These are phyloP conservation scores for Raphanus hybrid DNA, from an alignment of 441 rosid genomes.

Conservation along the genomic window DNA sequence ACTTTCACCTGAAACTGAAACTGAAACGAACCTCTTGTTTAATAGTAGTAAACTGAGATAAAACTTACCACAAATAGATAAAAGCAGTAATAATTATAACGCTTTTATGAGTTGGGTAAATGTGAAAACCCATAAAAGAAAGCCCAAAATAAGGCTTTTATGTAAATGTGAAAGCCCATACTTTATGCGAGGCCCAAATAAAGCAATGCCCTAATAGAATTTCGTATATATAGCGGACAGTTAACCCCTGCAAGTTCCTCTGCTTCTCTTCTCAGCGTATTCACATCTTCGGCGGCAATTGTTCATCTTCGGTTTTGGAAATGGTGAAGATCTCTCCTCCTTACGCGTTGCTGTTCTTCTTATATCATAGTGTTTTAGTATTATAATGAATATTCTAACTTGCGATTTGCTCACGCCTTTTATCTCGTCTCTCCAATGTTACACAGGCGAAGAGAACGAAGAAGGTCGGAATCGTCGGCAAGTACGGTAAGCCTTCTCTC, in stretches of 20 bases:
- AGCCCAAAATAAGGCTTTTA: neutral
- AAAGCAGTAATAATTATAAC: neutral
- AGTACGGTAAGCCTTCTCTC: conserved; percentile 43
- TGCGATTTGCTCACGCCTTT: neutral
- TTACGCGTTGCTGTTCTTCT: neutral
- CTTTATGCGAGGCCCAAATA: neutral
- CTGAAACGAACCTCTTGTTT: too few relatives aligned
- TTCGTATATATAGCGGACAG: neutral
- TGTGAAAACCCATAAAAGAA: neutral
- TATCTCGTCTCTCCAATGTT: neutral
- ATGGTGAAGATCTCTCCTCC: conserved; percentile 25
- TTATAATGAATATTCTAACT: neutral
- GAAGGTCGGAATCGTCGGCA: conserved; percentile 62
- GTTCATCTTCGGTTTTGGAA: neutral
- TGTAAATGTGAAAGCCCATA: neutral
- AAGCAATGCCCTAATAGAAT: conserved; percentile 5
- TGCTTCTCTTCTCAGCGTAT: conserved; percentile 3
- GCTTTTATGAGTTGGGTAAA: neutral
- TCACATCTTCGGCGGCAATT: conserved; percentile 13
- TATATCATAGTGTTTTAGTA: neutral
- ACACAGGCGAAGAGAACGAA: conserved; percentile 53
- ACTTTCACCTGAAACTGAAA: too few relatives aligned
- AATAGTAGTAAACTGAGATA: too few relatives aligned
- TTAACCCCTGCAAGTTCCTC: neutral
- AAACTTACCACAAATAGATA: too few relatives aligned